phyloP scores from a whole-genome alignment of 495 filamentous ascomycete species.

The Penicillium paxilli region DNA sequence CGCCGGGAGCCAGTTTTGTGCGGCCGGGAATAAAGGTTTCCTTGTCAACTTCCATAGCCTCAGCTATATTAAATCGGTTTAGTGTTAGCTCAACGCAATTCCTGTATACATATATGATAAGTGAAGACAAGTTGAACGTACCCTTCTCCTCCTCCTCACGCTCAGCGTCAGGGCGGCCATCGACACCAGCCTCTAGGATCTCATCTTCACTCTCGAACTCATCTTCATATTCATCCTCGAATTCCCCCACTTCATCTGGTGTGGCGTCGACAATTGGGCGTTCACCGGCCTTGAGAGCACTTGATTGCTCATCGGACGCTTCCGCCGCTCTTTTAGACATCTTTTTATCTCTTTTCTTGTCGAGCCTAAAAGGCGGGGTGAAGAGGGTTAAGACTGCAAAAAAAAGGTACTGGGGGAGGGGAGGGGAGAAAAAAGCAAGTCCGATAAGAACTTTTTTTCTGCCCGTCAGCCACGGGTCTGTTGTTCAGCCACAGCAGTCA shows the following conservation, averaged over 20 bases:
- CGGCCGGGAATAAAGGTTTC: constrained; percentile 92
- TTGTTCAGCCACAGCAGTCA: constrained; percentile 28
- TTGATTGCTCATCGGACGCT: constrained; percentile 50
- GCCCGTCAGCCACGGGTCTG: constrained; percentile 13
- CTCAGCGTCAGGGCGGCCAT: constrained; percentile 90
- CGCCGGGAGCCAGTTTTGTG: constrained; percentile 79
- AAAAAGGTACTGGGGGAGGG: too few species aligned
- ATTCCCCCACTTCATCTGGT: constrained; percentile 74
- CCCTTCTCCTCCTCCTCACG: constrained; percentile 80
- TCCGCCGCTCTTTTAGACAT: constrained; percentile 75
- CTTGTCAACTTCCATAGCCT: constrained; percentile 88
- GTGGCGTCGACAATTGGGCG: constrained; percentile 52
- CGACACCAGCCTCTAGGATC: constrained; percentile 89
- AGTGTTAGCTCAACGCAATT: constrained; percentile 10
- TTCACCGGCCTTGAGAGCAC: constrained; percentile 67
- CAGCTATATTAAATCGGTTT: constrained; percentile 44
- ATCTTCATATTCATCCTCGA: constrained; percentile 95
- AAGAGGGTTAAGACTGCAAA: not conserved
- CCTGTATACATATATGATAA: too few species aligned
- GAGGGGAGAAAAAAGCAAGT: constrained; percentile 1
- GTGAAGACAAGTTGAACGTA: constrained; percentile 22
- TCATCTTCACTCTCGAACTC: constrained; percentile 98
- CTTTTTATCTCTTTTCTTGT: constrained; percentile 19
- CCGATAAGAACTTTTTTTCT: constrained; percentile 39
- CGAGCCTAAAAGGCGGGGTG: not conserved